Conservation (phyloP, 495 filamentous ascomycete genomes). For the Hypoxylon trugodes region DNA sequence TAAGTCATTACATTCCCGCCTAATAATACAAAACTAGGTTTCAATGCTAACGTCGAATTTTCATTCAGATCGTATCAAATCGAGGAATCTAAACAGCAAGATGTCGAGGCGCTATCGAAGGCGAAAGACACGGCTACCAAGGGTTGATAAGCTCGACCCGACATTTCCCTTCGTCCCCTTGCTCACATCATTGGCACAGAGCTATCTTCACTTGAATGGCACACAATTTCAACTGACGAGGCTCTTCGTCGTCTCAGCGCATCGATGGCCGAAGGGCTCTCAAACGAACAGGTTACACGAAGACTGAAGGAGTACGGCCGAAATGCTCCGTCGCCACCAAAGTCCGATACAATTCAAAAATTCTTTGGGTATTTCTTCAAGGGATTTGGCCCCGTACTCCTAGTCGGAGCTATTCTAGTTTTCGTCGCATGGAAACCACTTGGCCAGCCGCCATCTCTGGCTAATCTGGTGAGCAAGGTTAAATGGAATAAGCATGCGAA, state of each 20-base stretch:
- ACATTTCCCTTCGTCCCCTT: slow-evolving; percentile 8
- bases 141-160: slow-evolving; percentile 40
- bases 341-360: slow-evolving; percentile 63
- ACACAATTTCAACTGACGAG: slow-evolving; percentile 62
- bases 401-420: slow-evolving; percentile 69
- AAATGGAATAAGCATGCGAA: background rate
- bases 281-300: slow-evolving; percentile 54
- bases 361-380: slow-evolving; percentile 75
- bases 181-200: slow-evolving; percentile 40
- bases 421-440: slow-evolving; percentile 76
- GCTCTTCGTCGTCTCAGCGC: slow-evolving; percentile 62
- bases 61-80: slow-evolving; percentile 59
- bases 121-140: slow-evolving; percentile 52
- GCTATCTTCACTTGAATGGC: slow-evolving; percentile 62
- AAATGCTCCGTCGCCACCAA: slow-evolving; percentile 67
- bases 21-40: background rate
- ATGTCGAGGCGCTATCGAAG: slow-evolving; percentile 45
- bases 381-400: slow-evolving; percentile 72
- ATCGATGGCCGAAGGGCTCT: slow-evolving; percentile 60
- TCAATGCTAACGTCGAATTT: slow-evolving; percentile 6
- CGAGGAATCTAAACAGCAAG: slow-evolving; percentile 56
- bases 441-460: slow-evolving; percentile 67
- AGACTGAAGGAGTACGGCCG: slow-evolving; percentile 64
- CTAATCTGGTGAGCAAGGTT: slow-evolving; percentile 60
- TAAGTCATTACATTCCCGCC: slow-evolving; percentile 28